A percentile compares a stretch with the other conserved stretches of the same genome.
Evolutionary conservation across 768 basidiomycete species (phyloP).

Genomic region (Daedaleopsis nitida): DNA sequence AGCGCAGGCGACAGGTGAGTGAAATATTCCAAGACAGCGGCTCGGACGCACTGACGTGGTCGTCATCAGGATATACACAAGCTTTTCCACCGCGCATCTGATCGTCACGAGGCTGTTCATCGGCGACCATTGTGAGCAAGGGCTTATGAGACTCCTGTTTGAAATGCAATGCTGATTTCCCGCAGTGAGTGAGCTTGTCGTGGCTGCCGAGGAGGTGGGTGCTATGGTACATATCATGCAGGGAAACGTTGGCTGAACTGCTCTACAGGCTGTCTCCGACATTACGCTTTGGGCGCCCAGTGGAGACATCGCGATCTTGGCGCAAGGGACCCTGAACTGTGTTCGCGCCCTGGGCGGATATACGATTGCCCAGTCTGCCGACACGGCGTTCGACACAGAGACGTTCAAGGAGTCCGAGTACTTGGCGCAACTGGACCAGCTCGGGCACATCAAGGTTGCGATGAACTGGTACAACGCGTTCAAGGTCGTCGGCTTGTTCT

Average conservation of each 20-base stretch:
- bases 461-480: conserved; percentile 71
- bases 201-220: conserved; percentile 62
- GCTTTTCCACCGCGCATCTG: conserved; percentile 58
- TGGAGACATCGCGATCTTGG: conserved; percentile 53
- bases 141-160: neutral
- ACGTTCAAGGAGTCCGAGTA: conserved; percentile 59
- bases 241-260: neutral
- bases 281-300: conserved; percentile 57
- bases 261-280: conserved; percentile 54
- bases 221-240: neutral
- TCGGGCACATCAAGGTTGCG: conserved; percentile 52
- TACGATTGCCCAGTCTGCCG: conserved; percentile 49
- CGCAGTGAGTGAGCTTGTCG: conserved; percentile 58
- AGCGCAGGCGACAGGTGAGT: conserved; percentile 67
- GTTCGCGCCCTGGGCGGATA: conserved; percentile 66
- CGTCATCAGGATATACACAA: conserved; percentile 55
- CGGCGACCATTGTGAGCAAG: conserved; percentile 58
- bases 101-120: conserved; percentile 57
- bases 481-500: conserved; percentile 69
- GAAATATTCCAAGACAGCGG: neutral
- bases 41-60: neutral
- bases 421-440: conserved; percentile 43
- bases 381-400: conserved; percentile 62
- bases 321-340: conserved; percentile 57
- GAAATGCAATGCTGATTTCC: neutral